Percentiles rank a stretch among this genome's conserved stretches.
phyloP scores from a whole-genome alignment of 352 stramenopile species.

The Plasmopara muralis region DNA sequence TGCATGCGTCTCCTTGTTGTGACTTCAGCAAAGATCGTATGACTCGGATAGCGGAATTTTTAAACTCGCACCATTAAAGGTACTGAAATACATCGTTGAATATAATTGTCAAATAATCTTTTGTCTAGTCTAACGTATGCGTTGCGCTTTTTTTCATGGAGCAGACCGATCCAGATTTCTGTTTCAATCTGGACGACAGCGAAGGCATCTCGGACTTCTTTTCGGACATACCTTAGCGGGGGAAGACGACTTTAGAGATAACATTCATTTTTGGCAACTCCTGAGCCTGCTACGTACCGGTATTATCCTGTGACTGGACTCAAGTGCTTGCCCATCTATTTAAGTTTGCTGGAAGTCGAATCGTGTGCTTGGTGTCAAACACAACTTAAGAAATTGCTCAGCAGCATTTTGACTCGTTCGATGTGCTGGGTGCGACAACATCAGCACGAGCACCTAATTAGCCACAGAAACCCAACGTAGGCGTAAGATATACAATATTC shows the following conservation, averaged over 20 bases:
- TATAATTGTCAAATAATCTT: constrained; percentile 1
- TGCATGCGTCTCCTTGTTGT: constrained; percentile 4
- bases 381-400: constrained; percentile 35
- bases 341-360: constrained; percentile 30
- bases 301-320: constrained; percentile 4
- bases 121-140: not conserved
- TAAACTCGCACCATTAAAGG: constrained; percentile 82
- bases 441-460: constrained; percentile 39
- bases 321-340: constrained; percentile 28
- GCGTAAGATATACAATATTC: constrained; percentile 10
- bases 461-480: constrained; percentile 10
- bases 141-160: constrained; percentile 4
- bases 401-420: constrained; percentile 38
- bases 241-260: constrained; percentile 5
- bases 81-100: constrained; percentile 16
- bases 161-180: constrained; percentile 83
- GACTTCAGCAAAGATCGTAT: constrained; percentile 58
- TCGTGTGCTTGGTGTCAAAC: constrained; percentile 25
- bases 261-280: constrained; percentile 8
- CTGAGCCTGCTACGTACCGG: constrained; percentile 5
- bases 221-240: constrained; percentile 53
- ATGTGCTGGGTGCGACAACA: constrained; percentile 44
- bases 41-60: constrained; percentile 79
- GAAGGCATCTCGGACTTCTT: constrained; percentile 88
- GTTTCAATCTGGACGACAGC: constrained; percentile 83